Conservation (phyloP, 371 early-diverging fungal species). For the Chytridium lagenaria region DNA sequence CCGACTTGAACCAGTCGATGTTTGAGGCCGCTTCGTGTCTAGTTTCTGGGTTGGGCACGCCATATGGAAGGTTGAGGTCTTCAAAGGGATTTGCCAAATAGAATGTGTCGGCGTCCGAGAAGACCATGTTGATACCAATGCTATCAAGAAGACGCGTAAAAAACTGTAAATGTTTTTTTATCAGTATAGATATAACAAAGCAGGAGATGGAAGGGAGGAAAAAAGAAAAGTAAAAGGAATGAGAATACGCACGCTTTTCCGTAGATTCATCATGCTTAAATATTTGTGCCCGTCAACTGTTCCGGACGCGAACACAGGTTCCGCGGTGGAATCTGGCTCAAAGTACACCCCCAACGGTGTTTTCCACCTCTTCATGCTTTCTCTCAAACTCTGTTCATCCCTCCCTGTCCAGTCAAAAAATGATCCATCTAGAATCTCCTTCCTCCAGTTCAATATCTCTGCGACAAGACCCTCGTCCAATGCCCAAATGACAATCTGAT, state of each 20-base stretch:
- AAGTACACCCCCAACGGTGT: background rate
- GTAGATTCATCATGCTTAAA: background rate
- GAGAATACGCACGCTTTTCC: background rate
- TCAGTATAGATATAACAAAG: no score
- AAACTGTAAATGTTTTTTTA: no score
- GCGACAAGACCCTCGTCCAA: background rate
- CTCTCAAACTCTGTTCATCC: background rate
- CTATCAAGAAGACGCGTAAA: background rate
- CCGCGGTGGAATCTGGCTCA: background rate
- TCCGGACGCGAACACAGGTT: background rate
- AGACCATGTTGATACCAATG: constrained; percentile 16
- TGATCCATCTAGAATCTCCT: background rate
- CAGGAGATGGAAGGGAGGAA: no score
- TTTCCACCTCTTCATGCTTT: no score
- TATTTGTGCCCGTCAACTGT: background rate
- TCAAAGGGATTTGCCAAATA: constrained; percentile 17
- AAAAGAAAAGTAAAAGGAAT: no score
- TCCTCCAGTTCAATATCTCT: background rate
- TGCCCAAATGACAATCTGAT: constrained; percentile 9
- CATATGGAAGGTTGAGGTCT: constrained; percentile 20
- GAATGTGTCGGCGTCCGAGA: constrained; percentile 21
- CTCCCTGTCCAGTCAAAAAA: background rate
- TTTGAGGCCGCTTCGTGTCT: background rate
- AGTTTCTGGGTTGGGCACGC: background rate
- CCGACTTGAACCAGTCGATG: background rate